These are phyloP conservation scores for Wickerhamiella domercqiae DNA, from an alignment of 805 yeast species.

Conservation along the genomic window DNA sequence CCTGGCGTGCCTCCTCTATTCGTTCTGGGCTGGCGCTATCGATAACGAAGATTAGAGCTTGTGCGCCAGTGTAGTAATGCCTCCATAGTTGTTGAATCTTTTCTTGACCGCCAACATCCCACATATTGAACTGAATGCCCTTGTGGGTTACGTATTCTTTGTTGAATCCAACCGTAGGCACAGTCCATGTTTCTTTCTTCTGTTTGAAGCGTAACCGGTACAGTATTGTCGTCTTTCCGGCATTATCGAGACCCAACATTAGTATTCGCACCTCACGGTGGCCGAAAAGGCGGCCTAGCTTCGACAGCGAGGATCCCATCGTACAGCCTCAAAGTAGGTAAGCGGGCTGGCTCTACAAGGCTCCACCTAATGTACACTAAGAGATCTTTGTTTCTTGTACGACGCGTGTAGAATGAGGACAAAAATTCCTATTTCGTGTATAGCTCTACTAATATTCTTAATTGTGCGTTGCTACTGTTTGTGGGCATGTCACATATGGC, in stretches of 20 bases:
- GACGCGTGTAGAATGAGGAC: no score
- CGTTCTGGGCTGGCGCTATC: conserved; percentile 65
- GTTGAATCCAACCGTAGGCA: conserved; percentile 90
- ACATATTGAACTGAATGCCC: conserved; percentile 70
- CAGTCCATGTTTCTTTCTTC: conserved; percentile 60
- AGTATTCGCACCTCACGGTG: conserved; percentile 49
- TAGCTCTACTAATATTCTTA: no score
- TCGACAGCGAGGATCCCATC: conserved; percentile 26
- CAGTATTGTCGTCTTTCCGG: conserved; percentile 81
- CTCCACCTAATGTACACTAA: no score
- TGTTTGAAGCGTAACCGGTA: conserved; percentile 73
- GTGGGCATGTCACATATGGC: no score
- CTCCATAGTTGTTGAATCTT: conserved; percentile 87
- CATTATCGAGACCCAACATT: conserved; percentile 86
- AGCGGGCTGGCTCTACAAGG: no score
- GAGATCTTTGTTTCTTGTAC: no score
- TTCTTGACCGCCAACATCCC: conserved; percentile 97
- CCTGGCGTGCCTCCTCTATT: conserved; percentile 62
- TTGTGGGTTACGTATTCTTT: conserved; percentile 74
- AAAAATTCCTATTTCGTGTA: no score
- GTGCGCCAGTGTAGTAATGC: conserved; percentile 86
- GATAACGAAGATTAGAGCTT: conserved; percentile 80
- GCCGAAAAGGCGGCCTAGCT: conserved; percentile 33
- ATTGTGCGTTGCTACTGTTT: no score
- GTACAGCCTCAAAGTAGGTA: no score